phyloP scores from a whole-genome alignment of 805 yeast species.

The Kodamaea laetipori region DNA sequence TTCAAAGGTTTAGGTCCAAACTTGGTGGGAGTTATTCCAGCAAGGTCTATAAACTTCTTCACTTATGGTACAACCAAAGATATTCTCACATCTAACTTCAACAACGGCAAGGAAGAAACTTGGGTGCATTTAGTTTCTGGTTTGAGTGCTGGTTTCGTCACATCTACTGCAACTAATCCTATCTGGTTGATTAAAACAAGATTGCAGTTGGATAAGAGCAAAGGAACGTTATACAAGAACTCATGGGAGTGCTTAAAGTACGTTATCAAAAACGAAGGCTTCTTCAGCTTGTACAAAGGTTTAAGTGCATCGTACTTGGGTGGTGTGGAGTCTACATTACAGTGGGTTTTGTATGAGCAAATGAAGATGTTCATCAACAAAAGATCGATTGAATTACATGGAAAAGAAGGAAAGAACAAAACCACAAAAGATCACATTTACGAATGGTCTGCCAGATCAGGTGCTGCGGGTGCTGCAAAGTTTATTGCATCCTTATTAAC shows the following conservation, averaged over 20 bases:
- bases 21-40: conserved; percentile 96
- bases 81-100: conserved; percentile 61
- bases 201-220: conserved; percentile 82
- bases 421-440: conserved; percentile 61
- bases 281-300: conserved; percentile 83
- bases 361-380: conserved; percentile 72
- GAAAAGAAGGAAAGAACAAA: conserved; percentile 28
- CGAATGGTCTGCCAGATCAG: conserved; percentile 95
- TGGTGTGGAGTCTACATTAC: conserved; percentile 87
- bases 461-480: conserved; percentile 97
- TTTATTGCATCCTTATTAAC: conserved; percentile 89
- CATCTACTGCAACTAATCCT: conserved; percentile 96
- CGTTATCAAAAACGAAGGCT: conserved; percentile 75
- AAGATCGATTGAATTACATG: conserved; percentile 45
- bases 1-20: conserved; percentile 97
- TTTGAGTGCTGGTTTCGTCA: conserved; percentile 86
- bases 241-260: conserved; percentile 81
- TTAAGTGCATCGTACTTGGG: conserved; percentile 93
- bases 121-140: conserved; percentile 87
- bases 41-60: conserved; percentile 93
- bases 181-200: conserved; percentile 97
- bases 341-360: conserved; percentile 96
- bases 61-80: conserved; percentile 95
- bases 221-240: conserved; percentile 68
- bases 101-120: conserved; percentile 75